Base-by-base conservation (phyloP, 352 stramenopile species). In the Pythium plurisporium region DNA sequence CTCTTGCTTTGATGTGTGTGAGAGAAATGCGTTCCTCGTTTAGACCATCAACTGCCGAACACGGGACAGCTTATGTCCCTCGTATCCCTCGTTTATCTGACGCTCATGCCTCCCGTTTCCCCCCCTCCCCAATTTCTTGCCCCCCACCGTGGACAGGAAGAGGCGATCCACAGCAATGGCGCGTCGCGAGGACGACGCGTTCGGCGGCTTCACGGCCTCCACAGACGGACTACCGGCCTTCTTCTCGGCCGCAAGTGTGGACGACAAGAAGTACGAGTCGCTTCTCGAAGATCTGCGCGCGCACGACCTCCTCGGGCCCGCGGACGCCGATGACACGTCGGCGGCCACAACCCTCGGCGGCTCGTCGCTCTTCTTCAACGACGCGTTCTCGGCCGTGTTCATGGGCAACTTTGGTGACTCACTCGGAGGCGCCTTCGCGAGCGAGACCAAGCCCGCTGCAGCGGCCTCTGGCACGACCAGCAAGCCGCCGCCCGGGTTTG, bases 181-280 rank as follows among this genome's bases (percentile, higher is more conserved):
- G 43, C 36, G 26, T 14, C 41, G 22, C 36, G 34, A 65, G n/a
- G n/a, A n/a, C 33, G 51, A 56, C 50, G 59, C 43, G 23, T 52
- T 79, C n/a, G 72, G 71, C 41, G 33, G 48, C 27, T 68, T 71
- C 55, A 27, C 52, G 31, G 53, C 70, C 50, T 70, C 74, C 9
- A 59, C 80, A 34, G 78, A 85, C 54, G 73, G 64, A 4, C 58
- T 92, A 19, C 76, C 82, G 38, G 75, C 74, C 9, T 93, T 94
- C 64, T 94, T 94, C 64, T 79, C 79, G n/a, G 79, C 80, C 34
- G 79, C 76, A 34, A 87, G 62, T 38, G 82, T 91, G 42, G 82
- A 93, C 62, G 85, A 94, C 68, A 82, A 80, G 43, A 94, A 94
- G 72, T 94, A 94, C 65, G 82, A 92, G 66, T 89, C 75, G 36